Conservation (phyloP, 2,329 filamentous ascomycete species). For the Bipolaris sorokiniana region DNA sequence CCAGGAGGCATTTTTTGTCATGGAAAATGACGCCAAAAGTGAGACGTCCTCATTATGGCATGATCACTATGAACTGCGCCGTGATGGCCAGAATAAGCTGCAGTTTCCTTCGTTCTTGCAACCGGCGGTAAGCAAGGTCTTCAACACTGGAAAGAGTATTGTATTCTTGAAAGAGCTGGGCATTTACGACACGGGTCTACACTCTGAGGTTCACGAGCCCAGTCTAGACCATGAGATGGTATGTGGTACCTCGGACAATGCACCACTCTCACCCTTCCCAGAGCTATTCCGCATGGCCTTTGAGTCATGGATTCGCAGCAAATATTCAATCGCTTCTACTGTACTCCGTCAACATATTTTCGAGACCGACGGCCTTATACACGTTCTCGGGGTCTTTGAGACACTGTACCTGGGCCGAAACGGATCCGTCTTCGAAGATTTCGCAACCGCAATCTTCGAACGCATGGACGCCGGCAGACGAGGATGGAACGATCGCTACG, state of each 20-base stretch:
- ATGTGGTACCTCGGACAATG: slow-evolving; percentile 53
- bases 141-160: slow-evolving; percentile 86
- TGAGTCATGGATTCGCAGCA: slow-evolving; percentile 75
- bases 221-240: slow-evolving; percentile 64
- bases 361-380: slow-evolving; percentile 69
- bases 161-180: slow-evolving; percentile 79
- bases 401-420: slow-evolving; percentile 79
- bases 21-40: slow-evolving; percentile 61
- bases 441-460: slow-evolving; percentile 74
- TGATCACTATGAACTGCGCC: slow-evolving; percentile 71
- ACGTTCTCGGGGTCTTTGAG: slow-evolving; percentile 70
- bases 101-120: slow-evolving; percentile 78
- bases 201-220: slow-evolving; percentile 27
- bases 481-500: slow-evolving; percentile 80
- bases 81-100: slow-evolving; percentile 63
- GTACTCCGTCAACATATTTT: slow-evolving; percentile 72
- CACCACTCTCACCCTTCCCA: slow-evolving; percentile 69
- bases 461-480: slow-evolving; percentile 68
- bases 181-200: slow-evolving; percentile 50
- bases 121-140: slow-evolving; percentile 72
- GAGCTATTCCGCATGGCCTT: slow-evolving; percentile 76
- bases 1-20: slow-evolving; percentile 78
- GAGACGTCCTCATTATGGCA: slow-evolving; percentile 75
- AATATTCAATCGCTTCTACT: slow-evolving; percentile 72
- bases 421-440: slow-evolving; percentile 68